Base-by-base conservation (phyloP, 768 basidiomycete species). In the Hebeloma cylindrosporum region DNA sequence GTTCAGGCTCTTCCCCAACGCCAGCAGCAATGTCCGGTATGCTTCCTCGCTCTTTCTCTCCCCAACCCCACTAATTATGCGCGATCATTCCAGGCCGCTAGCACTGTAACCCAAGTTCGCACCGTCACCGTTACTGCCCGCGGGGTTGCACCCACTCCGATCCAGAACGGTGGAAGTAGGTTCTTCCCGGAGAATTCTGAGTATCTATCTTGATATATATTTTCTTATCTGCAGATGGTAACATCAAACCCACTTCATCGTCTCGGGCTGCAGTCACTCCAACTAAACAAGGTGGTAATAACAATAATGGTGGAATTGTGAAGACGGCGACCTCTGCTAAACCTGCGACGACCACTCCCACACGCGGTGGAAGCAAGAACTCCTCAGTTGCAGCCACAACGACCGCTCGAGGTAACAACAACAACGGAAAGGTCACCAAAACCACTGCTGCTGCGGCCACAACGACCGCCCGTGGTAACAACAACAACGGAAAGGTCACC, bases 101-200 rank as follows among this genome's bases (percentile, higher is more conserved):
- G 50, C 31, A 63, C 65, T 27, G 54, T 65, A 35, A 40, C 57
- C 27, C 47, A 50, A 10, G 40, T 54, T 10, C 52, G 42, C 7
- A 68, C 69, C 11, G 70, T 70, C 6, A 70, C 69, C 7, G 67
- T 69, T 25, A 70, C 68, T 35, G 65, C 60, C 36, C 42, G 59
- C 21, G 56, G 58, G 21, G 40, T 58, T 26, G 58, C 60, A 14
- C 45, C 54, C 7, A 32, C 61, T 4, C 14, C 48, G 26, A 21
- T 29, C 9, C n/a, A n/a, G n/a, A n/a, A n/a, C n/a, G n/a, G n/a
- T n/a, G n/a, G n/a, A n/a, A 35, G 40, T 41, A 21, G 31, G 40
- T 20, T 3, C n/a, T n/a, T n/a, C n/a, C n/a, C n/a, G n/a, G n/a
- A n/a, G n/a, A n/a, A n/a, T n/a, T n/a, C n/a, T n/a, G n/a, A n/a